Conservation (phyloP, 2,329 filamentous ascomycete genomes). For the Aspergillus ruber region DNA sequence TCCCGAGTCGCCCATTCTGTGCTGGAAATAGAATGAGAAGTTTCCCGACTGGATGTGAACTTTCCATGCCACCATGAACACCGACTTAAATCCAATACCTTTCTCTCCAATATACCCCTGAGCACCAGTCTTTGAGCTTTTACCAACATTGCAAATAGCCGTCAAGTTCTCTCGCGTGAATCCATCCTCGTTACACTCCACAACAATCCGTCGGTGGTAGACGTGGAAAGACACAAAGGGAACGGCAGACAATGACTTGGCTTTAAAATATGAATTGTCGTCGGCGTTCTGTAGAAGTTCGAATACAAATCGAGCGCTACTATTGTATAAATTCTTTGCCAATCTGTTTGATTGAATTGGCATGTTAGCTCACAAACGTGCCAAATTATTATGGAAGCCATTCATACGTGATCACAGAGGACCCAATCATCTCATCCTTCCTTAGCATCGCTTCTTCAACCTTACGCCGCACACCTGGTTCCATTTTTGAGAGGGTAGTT, state of each 20-base stretch:
- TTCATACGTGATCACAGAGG: conserved; percentile 7
- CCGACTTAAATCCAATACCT: conserved; percentile 33
- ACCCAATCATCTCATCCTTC: conserved; percentile 8
- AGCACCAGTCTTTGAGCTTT: conserved; percentile 27
- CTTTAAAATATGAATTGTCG: conserved; percentile 28
- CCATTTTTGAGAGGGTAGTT: conserved; percentile 1
- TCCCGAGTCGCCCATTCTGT: conserved; percentile 35
- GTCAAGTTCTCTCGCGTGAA: conserved; percentile 30
- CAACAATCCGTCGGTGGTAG: conserved; percentile 24
- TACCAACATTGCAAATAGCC: conserved; percentile 34
- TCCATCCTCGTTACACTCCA: conserved; percentile 43
- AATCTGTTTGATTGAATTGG: conserved; percentile 4
- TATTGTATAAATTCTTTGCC: conserved; percentile 15
- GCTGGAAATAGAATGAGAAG: conserved; percentile 33
- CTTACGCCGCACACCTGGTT: conserved; percentile 1
- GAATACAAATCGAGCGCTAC: conserved; percentile 20
- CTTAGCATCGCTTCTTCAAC: conserved; percentile 6
- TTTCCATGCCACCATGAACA: conserved; percentile 28
- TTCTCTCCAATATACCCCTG: conserved; percentile 28
- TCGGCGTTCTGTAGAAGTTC: conserved; percentile 41
- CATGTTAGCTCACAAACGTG: not conserved
- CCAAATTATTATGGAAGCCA: not conserved
- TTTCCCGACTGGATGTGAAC: conserved; percentile 36
- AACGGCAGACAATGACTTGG: not conserved
- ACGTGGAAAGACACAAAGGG: conserved; percentile 18